phyloP scores from a whole-genome alignment of 345 rosid species.

The Populus deltoides region DNA sequence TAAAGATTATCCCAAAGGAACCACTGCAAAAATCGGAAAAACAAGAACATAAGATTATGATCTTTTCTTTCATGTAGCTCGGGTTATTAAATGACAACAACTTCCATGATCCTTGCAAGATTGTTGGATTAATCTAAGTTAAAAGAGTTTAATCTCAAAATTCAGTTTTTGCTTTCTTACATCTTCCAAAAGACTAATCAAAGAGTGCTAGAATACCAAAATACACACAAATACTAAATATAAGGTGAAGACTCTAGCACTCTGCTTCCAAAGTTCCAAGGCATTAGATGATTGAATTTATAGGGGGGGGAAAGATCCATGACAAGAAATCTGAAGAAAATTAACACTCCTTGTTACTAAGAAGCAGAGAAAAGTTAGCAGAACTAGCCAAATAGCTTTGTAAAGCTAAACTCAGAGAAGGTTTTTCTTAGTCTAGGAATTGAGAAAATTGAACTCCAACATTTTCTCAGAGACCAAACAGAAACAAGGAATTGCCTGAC shows the following conservation, averaged over 20 bases:
- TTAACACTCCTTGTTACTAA: not conserved
- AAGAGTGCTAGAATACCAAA: not conserved
- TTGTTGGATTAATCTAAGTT: not conserved
- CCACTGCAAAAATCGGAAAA: no score
- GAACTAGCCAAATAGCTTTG: not conserved
- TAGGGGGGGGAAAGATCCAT: not conserved
- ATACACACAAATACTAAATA: not conserved
- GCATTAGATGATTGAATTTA: not conserved
- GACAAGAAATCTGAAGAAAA: not conserved
- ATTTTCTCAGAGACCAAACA: conserved; percentile 10
- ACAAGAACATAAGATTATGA: not conserved
- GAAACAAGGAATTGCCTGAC: not conserved
- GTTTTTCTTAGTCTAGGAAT: not conserved
- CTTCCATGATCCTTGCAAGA: not conserved
- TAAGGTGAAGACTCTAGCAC: not conserved
- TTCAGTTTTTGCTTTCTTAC: not conserved
- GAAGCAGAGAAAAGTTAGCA: not conserved
- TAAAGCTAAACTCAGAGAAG: not conserved
- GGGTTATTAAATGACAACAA: no score
- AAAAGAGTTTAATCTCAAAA: not conserved
- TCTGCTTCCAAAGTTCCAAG: not conserved
- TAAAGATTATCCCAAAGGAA: not conserved
- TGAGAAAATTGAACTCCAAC: not conserved
- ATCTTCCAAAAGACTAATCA: not conserved
- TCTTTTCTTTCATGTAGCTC: not conserved